Evolutionary conservation across 2,329 filamentous ascomycete genomes (phyloP), one percentile per base, ranked within the genome.

Genomic region (Pseudogymnoascus sp.): DNA sequence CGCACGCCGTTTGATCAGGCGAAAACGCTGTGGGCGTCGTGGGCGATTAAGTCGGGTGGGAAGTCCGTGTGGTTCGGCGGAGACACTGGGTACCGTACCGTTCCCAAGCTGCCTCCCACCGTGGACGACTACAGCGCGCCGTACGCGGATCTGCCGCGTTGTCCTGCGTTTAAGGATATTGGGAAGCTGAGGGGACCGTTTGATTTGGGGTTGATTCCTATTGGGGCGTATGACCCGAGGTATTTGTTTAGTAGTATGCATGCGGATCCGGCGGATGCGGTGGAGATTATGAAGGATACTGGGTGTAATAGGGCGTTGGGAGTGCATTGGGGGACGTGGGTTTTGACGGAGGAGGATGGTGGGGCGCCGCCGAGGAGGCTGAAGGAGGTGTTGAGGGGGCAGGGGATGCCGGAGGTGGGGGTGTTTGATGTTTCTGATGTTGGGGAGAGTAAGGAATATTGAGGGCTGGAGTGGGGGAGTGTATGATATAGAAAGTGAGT

Each of bases 241-340:
- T 75, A 74, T 63, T 74, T 94, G 66, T 92, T 94, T 79, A 91
- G 87, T 56, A 78, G 85, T 18, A 87, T 95, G 82, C 93, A 97
- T 73, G 88, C 90, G 6, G 90, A 95, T 73, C 93, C 93, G 0
- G 87, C 85, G 68, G 93, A 97, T 73, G 84, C 88, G 0, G 92
- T 96, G 38, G 91, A 94, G 70, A 96, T 97, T 69, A 96, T 96
- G 75, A 75, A 80, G 5, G 92, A 97, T 69, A 95, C 91, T 0
- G 82, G 82, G 68, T 97, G 92, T 77, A 80, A 83, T 69, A 79
- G 77, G 16, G 92, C 92, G 21, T 80, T 97, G 77, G 92, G 85
- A 1, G 96, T 97, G 69, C 93, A 97, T 73, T 97, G 92, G 92
- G 92, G 92, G 2, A 87, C 89, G 0, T 97, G 92, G 91, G 87